Evolutionary conservation across 2,329 filamentous ascomycete species (phyloP), one percentile per base, ranked within the genome.

Genomic region (Talaromyces sp.): DNA sequence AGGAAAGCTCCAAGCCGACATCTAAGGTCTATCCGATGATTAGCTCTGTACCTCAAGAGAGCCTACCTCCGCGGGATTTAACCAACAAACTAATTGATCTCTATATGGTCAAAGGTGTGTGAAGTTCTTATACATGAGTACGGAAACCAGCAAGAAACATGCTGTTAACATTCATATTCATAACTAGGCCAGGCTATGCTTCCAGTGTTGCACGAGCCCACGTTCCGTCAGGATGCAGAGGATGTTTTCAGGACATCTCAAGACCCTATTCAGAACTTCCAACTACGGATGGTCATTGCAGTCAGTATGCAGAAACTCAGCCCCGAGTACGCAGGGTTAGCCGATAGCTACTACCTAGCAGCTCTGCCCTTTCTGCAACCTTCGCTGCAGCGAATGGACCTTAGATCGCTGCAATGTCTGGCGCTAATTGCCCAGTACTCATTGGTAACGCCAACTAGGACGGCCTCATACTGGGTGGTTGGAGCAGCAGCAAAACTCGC

Each of bases 251-350:
- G 83, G 61, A 89, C 89, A 52, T 87, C 86, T 56, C 81, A 77
- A 5, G 89, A 96, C 65, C 81, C 91, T 0, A 93, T 92, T 70
- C 87, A 92, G 69, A 91, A 94, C 66, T 97, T 97, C 67, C 84
- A 93, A 45, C 78, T 95, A 53, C 87, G 90, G 59, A 92, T 97
- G 84, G 90, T 97, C 55, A 86, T 97, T 68, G 93, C 94, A 31
- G 96, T 97, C 67, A 93, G 91, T 70, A 83, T 97, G 73, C 93
- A 97, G 73, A 96, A 95, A 73, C 81, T 97, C 67, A 90, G 92
- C 69, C 84, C 87, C 0, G 86, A 89, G 63, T 97, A 94, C 72
- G 91, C 92, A n/a, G 92, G 92, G 22, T 78, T 97, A 28, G 93
- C 94, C 31, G 93, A 97, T 73, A 92, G 91, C 69, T 97, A 96